These are phyloP conservation scores for Candida boleticola DNA, from an alignment of 805 yeast species.

Conservation along the genomic window DNA sequence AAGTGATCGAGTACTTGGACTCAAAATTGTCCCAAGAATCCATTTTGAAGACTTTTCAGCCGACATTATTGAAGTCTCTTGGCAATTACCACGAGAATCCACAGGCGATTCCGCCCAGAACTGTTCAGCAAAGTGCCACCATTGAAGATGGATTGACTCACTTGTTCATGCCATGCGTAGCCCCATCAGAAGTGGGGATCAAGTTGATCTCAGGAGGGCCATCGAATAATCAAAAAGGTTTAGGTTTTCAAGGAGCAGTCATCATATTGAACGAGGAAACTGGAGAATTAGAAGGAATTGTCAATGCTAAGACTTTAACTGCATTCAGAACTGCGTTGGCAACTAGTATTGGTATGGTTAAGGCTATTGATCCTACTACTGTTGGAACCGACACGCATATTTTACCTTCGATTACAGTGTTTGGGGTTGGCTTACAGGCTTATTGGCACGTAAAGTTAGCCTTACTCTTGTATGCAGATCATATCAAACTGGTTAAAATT, in stretches of 20 bases:
- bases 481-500: constrained; percentile 41
- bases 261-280: constrained; percentile 47
- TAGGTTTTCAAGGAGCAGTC: constrained; percentile 61
- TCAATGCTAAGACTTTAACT: constrained; percentile 59
- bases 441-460: constrained; percentile 59
- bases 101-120: constrained; percentile 52
- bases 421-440: constrained; percentile 66
- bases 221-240: constrained; percentile 22
- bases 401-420: constrained; percentile 35
- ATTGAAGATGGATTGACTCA: constrained; percentile 30
- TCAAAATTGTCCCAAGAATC: constrained; percentile 19
- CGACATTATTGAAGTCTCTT: constrained; percentile 36
- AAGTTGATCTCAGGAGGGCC: constrained; percentile 59
- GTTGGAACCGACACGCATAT: constrained; percentile 19
- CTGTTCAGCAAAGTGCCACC: constrained; percentile 38
- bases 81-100: constrained; percentile 42
- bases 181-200: constrained; percentile 51
- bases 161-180: constrained; percentile 65
- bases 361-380: constrained; percentile 18
- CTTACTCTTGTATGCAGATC: constrained; percentile 34
- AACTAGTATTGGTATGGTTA: constrained; percentile 46
- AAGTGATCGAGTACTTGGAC: constrained; percentile 26
- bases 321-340: constrained; percentile 69
- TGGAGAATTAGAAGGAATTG: constrained; percentile 51
- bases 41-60: constrained; percentile 31